Percentiles rank a stretch among this genome's conserved stretches.
Evolutionary conservation across 2,329 filamentous ascomycete species (phyloP).

Genomic region (Aspergillus brunneoviolaceus): DNA sequence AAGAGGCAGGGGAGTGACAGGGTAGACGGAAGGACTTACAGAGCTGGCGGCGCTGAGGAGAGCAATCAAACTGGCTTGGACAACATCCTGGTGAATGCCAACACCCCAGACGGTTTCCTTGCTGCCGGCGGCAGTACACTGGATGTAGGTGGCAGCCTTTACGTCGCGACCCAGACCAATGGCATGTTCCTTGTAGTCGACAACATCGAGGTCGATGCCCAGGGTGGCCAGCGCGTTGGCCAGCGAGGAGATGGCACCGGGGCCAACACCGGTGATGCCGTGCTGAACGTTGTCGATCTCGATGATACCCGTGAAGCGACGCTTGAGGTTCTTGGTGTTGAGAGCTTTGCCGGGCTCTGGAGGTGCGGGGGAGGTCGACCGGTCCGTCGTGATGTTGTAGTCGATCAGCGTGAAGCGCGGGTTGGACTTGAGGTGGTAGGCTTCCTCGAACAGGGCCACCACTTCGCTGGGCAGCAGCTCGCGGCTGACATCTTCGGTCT

Average conservation of each 20-base stretch:
- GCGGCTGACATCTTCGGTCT: constrained; percentile 75
- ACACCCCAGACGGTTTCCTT: constrained; percentile 51
- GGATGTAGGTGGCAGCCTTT: constrained; percentile 94
- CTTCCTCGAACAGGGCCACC: constrained; percentile 79
- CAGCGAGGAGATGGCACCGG: constrained; percentile 85
- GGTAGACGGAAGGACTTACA: constrained; percentile 55
- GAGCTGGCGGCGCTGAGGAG: constrained; percentile 81
- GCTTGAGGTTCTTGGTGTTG: constrained; percentile 73
- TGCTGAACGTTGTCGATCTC: constrained; percentile 79
- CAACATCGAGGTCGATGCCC: constrained; percentile 84
- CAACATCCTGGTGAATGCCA: constrained; percentile 82
- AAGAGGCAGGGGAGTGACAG: background rate
- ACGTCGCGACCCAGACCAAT: constrained; percentile 78
- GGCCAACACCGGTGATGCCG: constrained; percentile 75
- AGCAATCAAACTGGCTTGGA: constrained; percentile 83
- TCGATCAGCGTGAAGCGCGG: constrained; percentile 84
- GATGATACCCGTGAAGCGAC: constrained; percentile 82
- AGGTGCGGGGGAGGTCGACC: constrained; percentile 71
- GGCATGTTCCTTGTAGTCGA: constrained; percentile 94
- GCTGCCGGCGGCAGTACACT: constrained; percentile 70
- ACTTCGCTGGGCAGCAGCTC: constrained; percentile 86
- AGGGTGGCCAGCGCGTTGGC: constrained; percentile 76
- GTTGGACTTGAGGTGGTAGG: constrained; percentile 81
- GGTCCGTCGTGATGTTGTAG: constrained; percentile 85
- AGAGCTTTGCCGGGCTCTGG: constrained; percentile 67